Evolutionary conservation across 495 filamentous ascomycete species (phyloP).

Genomic region (Penicillium bovifimosum): DNA sequence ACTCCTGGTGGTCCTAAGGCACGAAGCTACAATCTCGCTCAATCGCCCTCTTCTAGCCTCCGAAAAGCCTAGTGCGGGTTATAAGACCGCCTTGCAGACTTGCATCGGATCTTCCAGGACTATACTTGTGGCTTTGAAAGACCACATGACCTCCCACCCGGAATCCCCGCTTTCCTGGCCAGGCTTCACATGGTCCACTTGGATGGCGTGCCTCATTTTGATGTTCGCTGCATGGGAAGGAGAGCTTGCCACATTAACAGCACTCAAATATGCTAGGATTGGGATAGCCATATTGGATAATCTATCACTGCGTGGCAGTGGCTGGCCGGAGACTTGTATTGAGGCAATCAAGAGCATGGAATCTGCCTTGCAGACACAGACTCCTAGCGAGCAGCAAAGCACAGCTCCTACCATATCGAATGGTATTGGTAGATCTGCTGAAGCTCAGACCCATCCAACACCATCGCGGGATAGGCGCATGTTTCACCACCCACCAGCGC

Average conservation of each 20-base stretch:
- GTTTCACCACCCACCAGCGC: background rate
- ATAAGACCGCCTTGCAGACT: conserved; percentile 38
- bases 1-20: conserved; percentile 32
- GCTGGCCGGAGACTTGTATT: conserved; percentile 41
- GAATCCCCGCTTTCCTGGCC: conserved; percentile 36
- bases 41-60: conserved; percentile 40
- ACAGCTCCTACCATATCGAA: background rate
- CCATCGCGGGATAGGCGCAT: background rate
- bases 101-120: conserved; percentile 42
- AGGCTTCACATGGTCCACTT: conserved; percentile 45
- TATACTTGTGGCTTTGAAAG: conserved; percentile 29
- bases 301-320: conserved; percentile 31
- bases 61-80: conserved; percentile 32
- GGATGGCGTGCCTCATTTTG: conserved; percentile 46
- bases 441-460: background rate
- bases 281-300: conserved; percentile 32
- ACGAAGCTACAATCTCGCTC: conserved; percentile 43
- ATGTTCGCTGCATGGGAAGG: conserved; percentile 42
- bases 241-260: conserved; percentile 26
- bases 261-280: conserved; percentile 32
- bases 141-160: conserved; percentile 21
- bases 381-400: background rate
- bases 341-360: conserved; percentile 38
- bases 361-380: conserved; percentile 22
- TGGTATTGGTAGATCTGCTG: background rate